Evolutionary conservation across 2,329 filamentous ascomycete species (phyloP), one percentile per base, ranked within the genome.

Genomic region (Exutisphaerella laricina): DNA sequence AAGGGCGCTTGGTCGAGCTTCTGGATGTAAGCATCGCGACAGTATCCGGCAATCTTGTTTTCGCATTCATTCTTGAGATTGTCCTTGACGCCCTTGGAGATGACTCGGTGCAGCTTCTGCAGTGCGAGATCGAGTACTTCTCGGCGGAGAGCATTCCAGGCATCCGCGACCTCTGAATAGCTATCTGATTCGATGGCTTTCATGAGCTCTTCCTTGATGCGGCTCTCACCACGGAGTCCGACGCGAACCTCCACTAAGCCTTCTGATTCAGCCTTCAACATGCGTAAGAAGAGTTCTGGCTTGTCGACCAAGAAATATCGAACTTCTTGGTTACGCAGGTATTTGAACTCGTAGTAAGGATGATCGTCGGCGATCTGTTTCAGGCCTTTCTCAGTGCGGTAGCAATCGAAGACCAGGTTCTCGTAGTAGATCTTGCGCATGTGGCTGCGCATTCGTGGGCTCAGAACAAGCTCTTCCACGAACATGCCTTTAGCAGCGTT

Each of bases 331-430:
- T 92, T 88, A 51, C 88, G 81, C 14, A 98, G 74, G 57, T 98
- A 98, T 66, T 98, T 95, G 71, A 98, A 87, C 65, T 97, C 92
- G 62, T 97, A 97, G 66, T 94, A 97, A 0, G 88, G 88, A 59
- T 97, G 89, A 17, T 92, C 82, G 49, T 97, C 90, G 56, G 95
- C 89, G 55, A 98, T 97, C 59, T 87, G 86, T 44, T 86, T 85
- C 40, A 96, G 71, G 20, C 92, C 92, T 67, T 97, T 98, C 47
- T 97, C 89, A 0, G 92, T 98, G 42, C 92, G 82, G 49, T 79
- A 80, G 63, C 89, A 94, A 68, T 90, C 88, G 47, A 98, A 81
- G 43, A 85, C 77, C 17, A 88, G 88, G 54, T 82, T 82, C 59
- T 82, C 78, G 60, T 96, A 97, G 65, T 86, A 95, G 36, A 81